These are phyloP conservation scores for Phtheirospermum japonicum DNA, from an alignment of 257 asterid genomes.

Conservation along the genomic window DNA sequence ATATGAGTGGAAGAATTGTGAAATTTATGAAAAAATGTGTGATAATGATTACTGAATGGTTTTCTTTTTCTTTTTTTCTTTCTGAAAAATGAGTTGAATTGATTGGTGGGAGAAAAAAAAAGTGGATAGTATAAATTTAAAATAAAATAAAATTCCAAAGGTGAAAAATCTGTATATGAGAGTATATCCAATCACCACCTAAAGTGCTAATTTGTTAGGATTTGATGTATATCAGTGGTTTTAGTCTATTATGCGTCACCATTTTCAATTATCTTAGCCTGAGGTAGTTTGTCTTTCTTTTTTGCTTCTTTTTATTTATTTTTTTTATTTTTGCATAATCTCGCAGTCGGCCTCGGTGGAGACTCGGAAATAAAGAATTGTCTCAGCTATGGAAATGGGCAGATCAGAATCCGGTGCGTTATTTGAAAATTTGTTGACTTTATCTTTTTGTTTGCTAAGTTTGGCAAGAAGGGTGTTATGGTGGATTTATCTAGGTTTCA, in stretches of 20 bases:
- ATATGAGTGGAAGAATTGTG: too few species aligned
- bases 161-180: too few species aligned
- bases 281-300: not conserved
- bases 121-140: too few species aligned
- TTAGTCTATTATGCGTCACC: not conserved
- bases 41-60: too few species aligned
- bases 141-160: too few species aligned
- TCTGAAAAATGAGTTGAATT: too few species aligned
- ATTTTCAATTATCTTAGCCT: not conserved
- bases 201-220: conserved; percentile 10
- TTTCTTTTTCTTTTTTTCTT: too few species aligned
- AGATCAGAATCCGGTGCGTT: conserved; percentile 90
- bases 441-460: conserved; percentile 10
- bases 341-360: conserved; percentile 88
- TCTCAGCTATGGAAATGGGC: conserved; percentile 98
- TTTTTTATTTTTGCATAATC: conserved; percentile 17
- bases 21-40: too few species aligned
- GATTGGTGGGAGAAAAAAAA: too few species aligned
- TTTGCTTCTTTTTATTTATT: conserved; percentile 1
- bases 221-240: conserved; percentile 16
- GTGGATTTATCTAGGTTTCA: not conserved
- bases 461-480: not conserved
- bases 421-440: not conserved
- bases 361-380: conserved; percentile 93
- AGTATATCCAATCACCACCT: not conserved